Conservation (phyloP, 2,329 filamentous ascomycete species). For the Claviceps fusiformis region DNA sequence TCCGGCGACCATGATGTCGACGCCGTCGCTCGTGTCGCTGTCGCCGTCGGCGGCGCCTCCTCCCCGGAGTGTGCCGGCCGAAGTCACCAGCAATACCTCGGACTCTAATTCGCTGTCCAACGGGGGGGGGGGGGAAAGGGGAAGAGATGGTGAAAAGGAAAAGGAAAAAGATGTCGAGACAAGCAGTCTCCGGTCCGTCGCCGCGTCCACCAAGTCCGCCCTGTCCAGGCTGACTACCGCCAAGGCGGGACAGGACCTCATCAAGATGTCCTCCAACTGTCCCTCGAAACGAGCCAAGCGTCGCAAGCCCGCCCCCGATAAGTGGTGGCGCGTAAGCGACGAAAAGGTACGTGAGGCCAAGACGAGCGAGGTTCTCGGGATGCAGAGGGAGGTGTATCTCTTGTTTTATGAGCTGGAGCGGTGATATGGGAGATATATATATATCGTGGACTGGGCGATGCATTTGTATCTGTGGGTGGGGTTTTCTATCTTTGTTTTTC, state of each 20-base stretch:
- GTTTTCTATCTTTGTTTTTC: too few relatives aligned
- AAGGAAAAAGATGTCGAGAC: conserved; percentile 33
- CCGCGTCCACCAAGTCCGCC: conserved; percentile 41
- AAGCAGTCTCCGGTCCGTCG: conserved; percentile 40
- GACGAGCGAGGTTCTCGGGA: conserved; percentile 76
- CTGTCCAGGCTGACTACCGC: conserved; percentile 34
- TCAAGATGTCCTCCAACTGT: conserved; percentile 9
- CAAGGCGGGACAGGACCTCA: conserved; percentile 14
- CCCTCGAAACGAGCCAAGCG: conserved; percentile 32
- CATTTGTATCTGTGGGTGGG: too few relatives aligned
- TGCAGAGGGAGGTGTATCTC: conserved; percentile 93
- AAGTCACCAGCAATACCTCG: conserved; percentile 7
- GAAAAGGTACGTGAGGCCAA: conserved; percentile 93
- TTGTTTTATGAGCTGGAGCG: conserved; percentile 85
- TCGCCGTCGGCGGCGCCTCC: conserved; percentile 11
- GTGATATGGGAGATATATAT: conserved; percentile 9
- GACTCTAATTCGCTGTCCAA: conserved; percentile 4
- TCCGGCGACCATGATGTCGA: conserved; percentile 22
- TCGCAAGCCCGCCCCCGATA: conserved; percentile 47
- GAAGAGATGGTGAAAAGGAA: background rate
- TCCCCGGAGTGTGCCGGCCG: conserved; percentile 17
- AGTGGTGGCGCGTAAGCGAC: conserved; percentile 96
- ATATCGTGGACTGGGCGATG: too few relatives aligned
- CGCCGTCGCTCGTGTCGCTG: conserved; percentile 23
- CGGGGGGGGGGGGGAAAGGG: background rate